These are phyloP conservation scores for Chlorella ohadii DNA, from an alignment of 139 green algal species.

Conservation along the genomic window DNA sequence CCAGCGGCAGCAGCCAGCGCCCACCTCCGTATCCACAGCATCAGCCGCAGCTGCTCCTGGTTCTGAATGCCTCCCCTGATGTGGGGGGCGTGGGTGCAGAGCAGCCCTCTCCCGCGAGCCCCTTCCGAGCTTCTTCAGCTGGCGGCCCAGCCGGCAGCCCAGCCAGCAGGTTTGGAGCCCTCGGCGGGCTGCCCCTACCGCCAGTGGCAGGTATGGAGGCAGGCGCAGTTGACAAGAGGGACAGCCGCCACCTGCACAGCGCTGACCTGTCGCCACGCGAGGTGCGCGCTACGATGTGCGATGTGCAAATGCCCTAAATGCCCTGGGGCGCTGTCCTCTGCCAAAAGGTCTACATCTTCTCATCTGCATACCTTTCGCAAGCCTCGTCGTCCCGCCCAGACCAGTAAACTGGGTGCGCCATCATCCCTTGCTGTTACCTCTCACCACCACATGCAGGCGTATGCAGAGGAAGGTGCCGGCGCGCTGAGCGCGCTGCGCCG, in stretches of 20 bases:
- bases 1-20: neutral
- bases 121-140: neutral
- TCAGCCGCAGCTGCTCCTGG: neutral
- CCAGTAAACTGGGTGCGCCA: too few relatives aligned
- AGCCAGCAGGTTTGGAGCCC: neutral
- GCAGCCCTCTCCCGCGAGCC: neutral
- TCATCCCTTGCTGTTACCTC: too few relatives aligned
- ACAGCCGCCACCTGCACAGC: too few relatives aligned
- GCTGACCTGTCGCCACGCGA: neutral
- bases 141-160: neutral
- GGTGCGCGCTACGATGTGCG: neutral
- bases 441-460: neutral
- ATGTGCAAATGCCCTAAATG: too few relatives aligned
- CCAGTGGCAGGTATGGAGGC: too few relatives aligned
- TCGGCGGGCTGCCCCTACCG: neutral
- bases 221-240: neutral
- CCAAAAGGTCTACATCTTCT: too few relatives aligned
- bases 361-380: too few relatives aligned
- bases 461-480: neutral
- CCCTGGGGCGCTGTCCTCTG: too few relatives aligned
- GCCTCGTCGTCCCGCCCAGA: too few relatives aligned
- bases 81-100: neutral
- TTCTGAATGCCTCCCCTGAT: slow-evolving; percentile 2
- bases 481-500: neutral
- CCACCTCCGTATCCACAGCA: too few relatives aligned